Conservation (phyloP, 257 asterid species). For the Gynochthodes officinalis region DNA sequence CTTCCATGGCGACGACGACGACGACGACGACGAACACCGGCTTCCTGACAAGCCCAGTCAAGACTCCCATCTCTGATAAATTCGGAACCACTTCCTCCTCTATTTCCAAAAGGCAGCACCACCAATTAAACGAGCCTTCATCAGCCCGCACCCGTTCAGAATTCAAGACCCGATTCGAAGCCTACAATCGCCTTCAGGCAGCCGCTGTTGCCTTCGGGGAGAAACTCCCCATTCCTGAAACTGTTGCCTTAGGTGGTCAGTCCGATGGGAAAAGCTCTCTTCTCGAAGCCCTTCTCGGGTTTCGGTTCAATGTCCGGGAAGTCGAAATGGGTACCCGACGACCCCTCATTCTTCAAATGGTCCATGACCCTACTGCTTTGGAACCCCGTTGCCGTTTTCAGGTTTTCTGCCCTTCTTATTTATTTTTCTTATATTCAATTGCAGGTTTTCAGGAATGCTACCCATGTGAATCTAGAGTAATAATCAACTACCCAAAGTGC, state of each 20-base stretch:
- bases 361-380: slow-evolving; percentile 63
- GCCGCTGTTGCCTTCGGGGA: slow-evolving; percentile 95
- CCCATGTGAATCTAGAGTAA: too few relatives aligned
- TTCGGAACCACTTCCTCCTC: slow-evolving; percentile 23
- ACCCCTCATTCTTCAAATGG: slow-evolving; percentile 86
- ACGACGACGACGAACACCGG: slow-evolving; percentile 10
- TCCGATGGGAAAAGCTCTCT: slow-evolving; percentile 95
- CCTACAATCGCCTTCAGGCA: slow-evolving; percentile 85
- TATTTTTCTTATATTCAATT: too few relatives aligned
- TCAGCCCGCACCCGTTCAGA: slow-evolving; percentile 33
- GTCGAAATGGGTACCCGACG: slow-evolving; percentile 98
- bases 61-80: slow-evolving; percentile 37
- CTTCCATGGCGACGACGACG: slow-evolving; percentile 35
- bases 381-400: slow-evolving; percentile 91
- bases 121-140: slow-evolving; percentile 24
- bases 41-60: slow-evolving; percentile 46
- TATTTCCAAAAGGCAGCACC: slow-evolving; percentile 41
- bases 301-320: slow-evolving; percentile 89
- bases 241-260: slow-evolving; percentile 89
- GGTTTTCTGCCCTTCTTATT: too few relatives aligned
- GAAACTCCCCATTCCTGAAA: slow-evolving; percentile 86
- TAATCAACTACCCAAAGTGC: too few relatives aligned
- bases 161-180: slow-evolving; percentile 67
- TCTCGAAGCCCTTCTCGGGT: slow-evolving; percentile 91
- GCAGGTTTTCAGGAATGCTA: too few relatives aligned